Conservation (phyloP, 2,329 filamentous ascomycete species). For the Fusarium sp. region DNA sequence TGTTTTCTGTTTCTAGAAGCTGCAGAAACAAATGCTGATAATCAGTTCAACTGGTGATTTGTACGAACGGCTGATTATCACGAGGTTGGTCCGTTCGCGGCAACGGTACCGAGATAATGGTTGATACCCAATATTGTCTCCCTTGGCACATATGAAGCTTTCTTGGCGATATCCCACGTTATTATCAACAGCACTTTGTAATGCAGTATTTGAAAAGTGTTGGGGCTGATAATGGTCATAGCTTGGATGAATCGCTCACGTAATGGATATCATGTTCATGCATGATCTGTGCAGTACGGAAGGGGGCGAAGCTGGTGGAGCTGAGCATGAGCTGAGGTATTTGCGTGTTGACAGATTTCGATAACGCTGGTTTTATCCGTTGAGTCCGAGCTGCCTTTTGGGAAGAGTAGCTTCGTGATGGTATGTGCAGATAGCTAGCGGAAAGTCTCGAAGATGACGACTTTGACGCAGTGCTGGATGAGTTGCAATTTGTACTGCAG, state of each 20-base stretch:
- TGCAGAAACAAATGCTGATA: not conserved
- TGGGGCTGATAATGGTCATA: constrained; percentile 71
- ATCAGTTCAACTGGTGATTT: not conserved
- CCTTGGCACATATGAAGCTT: not conserved
- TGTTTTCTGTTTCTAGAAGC: not conserved
- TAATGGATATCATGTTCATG: constrained; percentile 76
- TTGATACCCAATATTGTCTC: not conserved
- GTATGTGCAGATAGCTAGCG: too few species aligned
- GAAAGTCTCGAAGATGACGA: not conserved
- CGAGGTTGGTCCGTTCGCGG: not conserved
- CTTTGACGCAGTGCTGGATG: accelerated
- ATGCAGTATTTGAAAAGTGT: constrained; percentile 74
- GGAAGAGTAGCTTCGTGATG: not conserved
- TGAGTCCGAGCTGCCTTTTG: not conserved
- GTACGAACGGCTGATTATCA: not conserved
- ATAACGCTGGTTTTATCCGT: not conserved
- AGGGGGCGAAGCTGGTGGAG: constrained; percentile 75
- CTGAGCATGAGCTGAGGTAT: constrained; percentile 41
- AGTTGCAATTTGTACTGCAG: not conserved
- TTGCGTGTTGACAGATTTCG: not conserved
- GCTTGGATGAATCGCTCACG: constrained; percentile 74
- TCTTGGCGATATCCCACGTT: not conserved
- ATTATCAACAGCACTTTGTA: not conserved
- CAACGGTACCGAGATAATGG: not conserved
- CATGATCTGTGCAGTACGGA: constrained; percentile 73